A percentile compares a stretch with the other conserved stretches of the same genome.
phyloP scores from a whole-genome alignment of 305 asterid species.

The Coffea humblotiana region DNA sequence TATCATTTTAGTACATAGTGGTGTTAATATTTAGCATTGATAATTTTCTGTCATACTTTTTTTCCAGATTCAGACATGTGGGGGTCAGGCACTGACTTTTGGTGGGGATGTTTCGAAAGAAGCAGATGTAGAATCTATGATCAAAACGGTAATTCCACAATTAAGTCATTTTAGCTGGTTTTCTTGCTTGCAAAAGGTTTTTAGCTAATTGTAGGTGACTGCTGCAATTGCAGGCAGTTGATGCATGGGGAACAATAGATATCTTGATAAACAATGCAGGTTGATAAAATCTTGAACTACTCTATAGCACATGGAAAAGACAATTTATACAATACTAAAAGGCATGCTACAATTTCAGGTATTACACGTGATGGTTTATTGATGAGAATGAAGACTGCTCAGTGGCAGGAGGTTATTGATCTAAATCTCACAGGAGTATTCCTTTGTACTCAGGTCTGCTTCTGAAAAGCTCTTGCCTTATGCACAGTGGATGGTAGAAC shows the following conservation, averaged over 20 bases:
- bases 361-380: conserved; percentile 92
- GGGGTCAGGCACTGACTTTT: conserved; percentile 86
- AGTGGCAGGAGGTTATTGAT: conserved; percentile 97
- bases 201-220: conserved; percentile 27
- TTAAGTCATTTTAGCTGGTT: conserved; percentile 12
- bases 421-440: conserved; percentile 93
- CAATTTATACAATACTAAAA: not conserved
- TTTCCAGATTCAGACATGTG: conserved; percentile 76
- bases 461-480: conserved; percentile 10
- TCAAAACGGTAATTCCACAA: conserved; percentile 63
- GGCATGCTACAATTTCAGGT: conserved; percentile 45
- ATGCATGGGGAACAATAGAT: conserved; percentile 93
- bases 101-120: conserved; percentile 98
- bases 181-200: conserved; percentile 15
- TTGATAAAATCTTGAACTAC: conserved; percentile 13
- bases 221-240: conserved; percentile 65
- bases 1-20: not conserved
- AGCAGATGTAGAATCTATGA: conserved; percentile 86
- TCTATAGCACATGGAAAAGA: not conserved
- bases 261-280: conserved; percentile 90
- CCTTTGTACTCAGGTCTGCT: conserved; percentile 82
- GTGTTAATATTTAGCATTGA: not conserved
- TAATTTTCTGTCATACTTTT: conserved; percentile 1
- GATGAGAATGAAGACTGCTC: conserved; percentile 93
- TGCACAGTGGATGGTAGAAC: conserved; percentile 8